Base-by-base conservation (phyloP, 2,329 filamentous ascomycete genomes). In the Lachnellula hyalina region DNA sequence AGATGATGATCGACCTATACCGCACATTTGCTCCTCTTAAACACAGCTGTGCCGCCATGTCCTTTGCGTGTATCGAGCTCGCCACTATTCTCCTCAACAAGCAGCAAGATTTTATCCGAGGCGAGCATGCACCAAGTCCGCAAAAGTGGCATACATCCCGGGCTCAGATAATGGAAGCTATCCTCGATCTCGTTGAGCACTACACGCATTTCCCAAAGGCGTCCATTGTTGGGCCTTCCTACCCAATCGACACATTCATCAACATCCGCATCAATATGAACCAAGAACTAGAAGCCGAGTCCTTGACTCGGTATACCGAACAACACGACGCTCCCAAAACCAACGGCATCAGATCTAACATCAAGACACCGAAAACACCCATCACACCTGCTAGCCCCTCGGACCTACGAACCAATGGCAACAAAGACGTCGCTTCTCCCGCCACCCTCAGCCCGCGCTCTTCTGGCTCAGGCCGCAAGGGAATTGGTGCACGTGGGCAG, bases 21-120 rank as follows among this genome's bases (percentile, higher is more conserved):
- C 90, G 92, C 68, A 99, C 94, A 0, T 95, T 94, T 71, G 86
- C 90, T 0, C 92, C 92, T 8, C 78, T 97, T 55, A 97, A 97
- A 74, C 90, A 96, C 65, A 89, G 86, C 0, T 89, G 89, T 0
- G 83, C 87, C n/a, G 88, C 90, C 14, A 86, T 96, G 79, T 90
- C 89, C 0, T 81, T 96, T 65, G 87, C 87, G 9, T 83, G 90
- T 61, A 74, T 96, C 11, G 91, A 96, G 72, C 81, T 97, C 36
- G 86, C 92, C 0, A 83, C 86, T 0, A 80, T 89, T 25, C 72
- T 96, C 53, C 77, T 82, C 35, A 79, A 79, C 49, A 75, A 77
- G 40, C 78, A 82, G 44, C 63, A 82, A 7, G 77, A 80, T 7
- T 69, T 70, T 25, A 73, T 82, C 71, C 57, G 74, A 73, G 59